Evolutionary conservation across 2,329 filamentous ascomycete species (phyloP), one percentile per base, ranked within the genome.

Genomic region (Beauveria varroae): DNA sequence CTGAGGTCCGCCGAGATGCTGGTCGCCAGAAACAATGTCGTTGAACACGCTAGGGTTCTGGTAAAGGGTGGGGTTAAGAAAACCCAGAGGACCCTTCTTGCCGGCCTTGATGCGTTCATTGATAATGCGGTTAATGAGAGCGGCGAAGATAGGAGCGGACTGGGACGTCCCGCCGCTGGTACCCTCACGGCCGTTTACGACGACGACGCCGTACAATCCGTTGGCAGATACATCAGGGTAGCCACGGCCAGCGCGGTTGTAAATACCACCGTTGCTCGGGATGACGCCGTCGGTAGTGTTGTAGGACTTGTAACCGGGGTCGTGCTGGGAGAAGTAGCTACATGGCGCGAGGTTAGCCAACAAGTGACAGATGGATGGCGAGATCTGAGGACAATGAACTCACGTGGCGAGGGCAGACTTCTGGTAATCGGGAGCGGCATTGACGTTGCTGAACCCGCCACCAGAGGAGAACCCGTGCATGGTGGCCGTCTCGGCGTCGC

Each of bases 381-480:
- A 43, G 18, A 43, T 43, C 49, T 2, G 9, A 18, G 24, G 2
- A 10, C 10, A 20, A 20, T 20, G 8, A 14, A 41, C 52, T 26
- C 28, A 43, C 52, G 52, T 53, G 24, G 70, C 16, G 5, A 81
- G 73, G 4, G 75, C 76, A 0, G 64, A 59, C 20, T 70, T 67
- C 64, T 83, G 81, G 67, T 82, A 83, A 10, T 68, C 63, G 1
- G 81, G 79, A 5, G 78, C 64, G 2, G 72, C 64, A 60, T 80
- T 81, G 63, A 79, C 72, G 65, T 81, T 79, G 62, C 64, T 67
- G 73, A 76, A 62, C 3, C 60, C 60, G 20, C 60, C 60, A 12
- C 60, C 60, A 20, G 60, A 52, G 24, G 60, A 57, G 68, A 81
- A 81, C 12, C 12, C 2, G 74, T 76, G 18, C 72, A 75, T 65